Percentiles rank a stretch among this genome's conserved stretches.
phyloP scores from a whole-genome alignment of 371 early-diverging fungal species.

The Mortierella sp. region DNA sequence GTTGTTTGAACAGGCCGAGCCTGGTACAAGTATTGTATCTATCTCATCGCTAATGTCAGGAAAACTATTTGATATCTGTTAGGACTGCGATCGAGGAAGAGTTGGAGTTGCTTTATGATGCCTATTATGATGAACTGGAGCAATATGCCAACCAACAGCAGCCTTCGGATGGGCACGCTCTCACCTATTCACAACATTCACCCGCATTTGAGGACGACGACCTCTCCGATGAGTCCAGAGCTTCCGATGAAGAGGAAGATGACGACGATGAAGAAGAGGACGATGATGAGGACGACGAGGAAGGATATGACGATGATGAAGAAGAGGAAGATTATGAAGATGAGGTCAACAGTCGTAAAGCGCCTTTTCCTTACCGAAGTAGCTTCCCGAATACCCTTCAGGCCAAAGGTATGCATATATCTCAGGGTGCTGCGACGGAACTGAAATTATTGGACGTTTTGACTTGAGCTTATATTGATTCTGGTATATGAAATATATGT shows the following conservation, averaged over 20 bases:
- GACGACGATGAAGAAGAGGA: slow-evolving; percentile 62
- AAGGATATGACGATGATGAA: slow-evolving; percentile 42
- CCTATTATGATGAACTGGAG: slow-evolving; percentile 93
- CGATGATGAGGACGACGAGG: slow-evolving; percentile 58
- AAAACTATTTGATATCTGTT: slow-evolving; percentile 11
- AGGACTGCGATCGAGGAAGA: slow-evolving; percentile 94
- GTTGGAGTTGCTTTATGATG: slow-evolving; percentile 90
- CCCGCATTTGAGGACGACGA: slow-evolving; percentile 67
- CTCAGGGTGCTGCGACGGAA: background rate
- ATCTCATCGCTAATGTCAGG: background rate
- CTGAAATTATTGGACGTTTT: background rate
- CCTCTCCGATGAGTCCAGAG: slow-evolving; percentile 65
- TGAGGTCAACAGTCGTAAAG: slow-evolving; percentile 43
- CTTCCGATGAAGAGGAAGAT: slow-evolving; percentile 62
- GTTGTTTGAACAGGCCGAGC: background rate
- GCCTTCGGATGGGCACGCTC: slow-evolving; percentile 61
- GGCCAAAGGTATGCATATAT: slow-evolving; percentile 43
- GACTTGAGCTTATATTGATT: background rate
- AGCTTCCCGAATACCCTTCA: slow-evolving; percentile 56
- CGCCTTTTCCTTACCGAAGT: slow-evolving; percentile 44
- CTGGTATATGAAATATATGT: background rate
- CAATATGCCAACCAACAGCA: slow-evolving; percentile 87
- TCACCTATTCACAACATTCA: slow-evolving; percentile 57
- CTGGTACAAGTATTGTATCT: too few species aligned
- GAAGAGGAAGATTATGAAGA: slow-evolving; percentile 56